phyloP scores from a whole-genome alignment of 169 alveolate species.

The Plasmodium gallinaceum region DNA sequence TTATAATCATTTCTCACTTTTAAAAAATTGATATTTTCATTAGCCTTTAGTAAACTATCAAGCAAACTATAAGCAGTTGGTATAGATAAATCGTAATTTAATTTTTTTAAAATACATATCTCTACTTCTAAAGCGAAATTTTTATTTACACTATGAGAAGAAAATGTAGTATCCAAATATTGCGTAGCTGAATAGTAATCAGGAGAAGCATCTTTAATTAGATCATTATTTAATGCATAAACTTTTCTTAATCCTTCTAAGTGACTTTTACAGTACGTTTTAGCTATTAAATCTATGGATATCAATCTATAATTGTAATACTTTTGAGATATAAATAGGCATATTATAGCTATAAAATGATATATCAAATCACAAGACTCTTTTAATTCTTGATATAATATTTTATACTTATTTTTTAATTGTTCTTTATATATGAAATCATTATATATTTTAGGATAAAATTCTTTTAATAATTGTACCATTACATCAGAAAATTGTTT shows the following conservation, averaged over 20 bases:
- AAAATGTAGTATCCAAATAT: slow-evolving; percentile 35
- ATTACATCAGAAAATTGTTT: slow-evolving; percentile 55
- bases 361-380: slow-evolving; percentile 67
- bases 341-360: slow-evolving; percentile 63
- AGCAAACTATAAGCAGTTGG: slow-evolving; percentile 72
- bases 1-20: slow-evolving; percentile 50
- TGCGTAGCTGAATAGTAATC: slow-evolving; percentile 71
- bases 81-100: slow-evolving; percentile 62
- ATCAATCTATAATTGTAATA: slow-evolving; percentile 50
- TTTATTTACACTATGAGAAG: slow-evolving; percentile 53
- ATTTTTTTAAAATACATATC: slow-evolving; percentile 62
- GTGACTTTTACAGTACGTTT: slow-evolving; percentile 62
- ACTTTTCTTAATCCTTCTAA: slow-evolving; percentile 68
- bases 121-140: slow-evolving; percentile 65
- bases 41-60: slow-evolving; percentile 64
- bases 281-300: slow-evolving; percentile 48
- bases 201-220: slow-evolving; percentile 68
- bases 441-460: slow-evolving; percentile 34
- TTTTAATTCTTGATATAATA: slow-evolving; percentile 32
- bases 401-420: slow-evolving; percentile 30
- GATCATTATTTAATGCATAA: slow-evolving; percentile 38
- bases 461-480: slow-evolving; percentile 62
- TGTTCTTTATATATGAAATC: slow-evolving; percentile 52
- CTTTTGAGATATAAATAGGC: slow-evolving; percentile 65
- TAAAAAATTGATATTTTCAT: slow-evolving; percentile 64